These are phyloP conservation scores for Meripilus lineatus DNA, from an alignment of 1,284 basidiomycete genomes.

Conservation along the genomic window DNA sequence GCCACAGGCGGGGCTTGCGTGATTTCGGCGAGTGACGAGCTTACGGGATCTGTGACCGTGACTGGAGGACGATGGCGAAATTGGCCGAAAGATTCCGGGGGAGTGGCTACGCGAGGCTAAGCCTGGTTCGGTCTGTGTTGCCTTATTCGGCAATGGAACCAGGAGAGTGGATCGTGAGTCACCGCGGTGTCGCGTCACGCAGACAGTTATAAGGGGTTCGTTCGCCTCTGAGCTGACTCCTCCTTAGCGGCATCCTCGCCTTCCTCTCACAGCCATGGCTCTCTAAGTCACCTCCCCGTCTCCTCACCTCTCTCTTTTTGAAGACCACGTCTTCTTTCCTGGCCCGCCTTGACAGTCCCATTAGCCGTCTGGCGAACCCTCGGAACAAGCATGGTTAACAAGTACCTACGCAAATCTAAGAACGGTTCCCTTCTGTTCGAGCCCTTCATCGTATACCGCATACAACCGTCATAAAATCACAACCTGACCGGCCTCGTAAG, in stretches of 20 bases:
- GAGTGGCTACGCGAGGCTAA: constrained; percentile 11
- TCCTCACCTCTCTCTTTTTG: constrained; percentile 19
- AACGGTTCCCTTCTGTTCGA: constrained; percentile 82
- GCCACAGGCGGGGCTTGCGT: background rate
- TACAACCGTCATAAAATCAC: constrained; percentile 53
- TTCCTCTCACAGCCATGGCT: constrained; percentile 44
- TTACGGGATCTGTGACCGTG: no score
- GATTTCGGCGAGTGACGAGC: constrained; percentile 3
- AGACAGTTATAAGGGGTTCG: constrained; percentile 10
- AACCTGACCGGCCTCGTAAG: constrained; percentile 20
- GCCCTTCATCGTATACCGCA: constrained; percentile 79
- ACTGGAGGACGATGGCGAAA: background rate
- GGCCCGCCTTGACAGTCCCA: constrained; percentile 28
- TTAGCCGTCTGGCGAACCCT: constrained; percentile 37
- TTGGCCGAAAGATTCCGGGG: constrained; percentile 14
- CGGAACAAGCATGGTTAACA: constrained; percentile 73
- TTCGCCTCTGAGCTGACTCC: constrained; percentile 16
- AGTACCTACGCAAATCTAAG: constrained; percentile 70
- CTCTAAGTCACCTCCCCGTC: constrained; percentile 29
- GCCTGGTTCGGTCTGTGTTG: background rate
- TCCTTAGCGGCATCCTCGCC: constrained; percentile 24
- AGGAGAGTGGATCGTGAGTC: background rate
- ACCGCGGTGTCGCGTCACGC: background rate
- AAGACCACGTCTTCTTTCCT: constrained; percentile 20
- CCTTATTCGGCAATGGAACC: background rate